Evolutionary conservation across 2,329 filamentous ascomycete species (phyloP), one percentile per base, ranked within the genome.

Genomic region (Calonectria pauciramosa): DNA sequence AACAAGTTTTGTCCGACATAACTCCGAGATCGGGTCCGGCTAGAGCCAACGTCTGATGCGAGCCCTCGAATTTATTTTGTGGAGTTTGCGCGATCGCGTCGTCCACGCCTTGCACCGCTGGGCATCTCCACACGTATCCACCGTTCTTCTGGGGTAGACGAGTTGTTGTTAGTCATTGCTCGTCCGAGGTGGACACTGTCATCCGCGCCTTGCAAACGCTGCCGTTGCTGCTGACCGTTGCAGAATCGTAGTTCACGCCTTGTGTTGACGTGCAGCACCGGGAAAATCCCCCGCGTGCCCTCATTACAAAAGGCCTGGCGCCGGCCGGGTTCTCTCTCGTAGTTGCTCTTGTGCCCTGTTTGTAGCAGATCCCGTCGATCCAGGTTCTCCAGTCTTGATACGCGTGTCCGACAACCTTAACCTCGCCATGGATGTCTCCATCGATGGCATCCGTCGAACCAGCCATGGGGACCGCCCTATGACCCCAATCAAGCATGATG

Each of bases 401-500:
- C 60, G 60, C 60, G 9, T 16, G 13, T 16, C 4, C 11, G 34
- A 34, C 34, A 63, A 64, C 38, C 26, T 26, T 7, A 38, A 60
- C n/a, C n/a, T 28, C 56, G 9, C 34, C 38, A 70, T 70, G 68
- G 68, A 49, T 9, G 8, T 47, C 6, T 10, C 41, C 7, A 23
- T 34, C 23, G 52, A 70, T 49, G 68, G 44, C 8, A 70, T 70
- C 4, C 44, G 68, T n/a, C 54, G 44, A 16, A 49, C 54, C 26
- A 70, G 68, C 26, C 18, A 64, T 14, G 44, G 49, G 38, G 56
- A 64, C 23, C 60, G 36, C 16, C 18, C 56, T 16, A 23, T 16
- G n/a, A 49, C 59, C 8, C 54, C 68, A 20, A 20, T 60, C 20
- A 70, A 80, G 71, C 71, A 79, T 26, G 86, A 87, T 77, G 76